Conservation (phyloP, 2,329 filamentous ascomycete species). For the Rutstroemia sp. region DNA sequence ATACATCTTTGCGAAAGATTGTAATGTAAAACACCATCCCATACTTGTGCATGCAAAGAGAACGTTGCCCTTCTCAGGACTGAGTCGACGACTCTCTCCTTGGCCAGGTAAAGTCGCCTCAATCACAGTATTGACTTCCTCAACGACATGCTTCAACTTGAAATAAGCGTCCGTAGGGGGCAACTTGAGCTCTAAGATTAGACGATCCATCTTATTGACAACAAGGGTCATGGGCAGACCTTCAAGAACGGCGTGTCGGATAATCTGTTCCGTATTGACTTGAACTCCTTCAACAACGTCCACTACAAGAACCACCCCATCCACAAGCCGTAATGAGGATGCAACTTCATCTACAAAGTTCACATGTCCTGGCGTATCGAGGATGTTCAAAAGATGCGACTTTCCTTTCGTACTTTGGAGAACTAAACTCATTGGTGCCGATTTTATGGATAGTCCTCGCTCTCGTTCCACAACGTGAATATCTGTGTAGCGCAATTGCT, state of each 20-base stretch:
- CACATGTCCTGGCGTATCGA: constrained; percentile 95
- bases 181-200: constrained; percentile 89
- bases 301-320: constrained; percentile 88
- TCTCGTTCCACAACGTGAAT: constrained; percentile 83
- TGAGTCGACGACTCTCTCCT: constrained; percentile 73
- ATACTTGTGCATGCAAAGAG: constrained; percentile 89
- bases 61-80: constrained; percentile 97
- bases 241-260: constrained; percentile 89
- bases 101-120: constrained; percentile 77
- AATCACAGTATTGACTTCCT: constrained; percentile 95
- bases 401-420: constrained; percentile 85
- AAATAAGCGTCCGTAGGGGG: constrained; percentile 96
- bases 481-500: constrained; percentile 92
- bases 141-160: constrained; percentile 97
- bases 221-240: constrained; percentile 83
- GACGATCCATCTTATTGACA: constrained; percentile 93
- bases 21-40: constrained; percentile 94
- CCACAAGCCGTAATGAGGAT: constrained; percentile 74
- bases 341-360: constrained; percentile 98
- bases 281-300: constrained; percentile 99
- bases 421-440: constrained; percentile 89
- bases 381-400: constrained; percentile 87
- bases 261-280: constrained; percentile 92
- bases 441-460: constrained; percentile 84
- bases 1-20: constrained; percentile 95